Base-by-base conservation (phyloP, 352 stramenopile species). In the Globisporangium echinulatum region DNA sequence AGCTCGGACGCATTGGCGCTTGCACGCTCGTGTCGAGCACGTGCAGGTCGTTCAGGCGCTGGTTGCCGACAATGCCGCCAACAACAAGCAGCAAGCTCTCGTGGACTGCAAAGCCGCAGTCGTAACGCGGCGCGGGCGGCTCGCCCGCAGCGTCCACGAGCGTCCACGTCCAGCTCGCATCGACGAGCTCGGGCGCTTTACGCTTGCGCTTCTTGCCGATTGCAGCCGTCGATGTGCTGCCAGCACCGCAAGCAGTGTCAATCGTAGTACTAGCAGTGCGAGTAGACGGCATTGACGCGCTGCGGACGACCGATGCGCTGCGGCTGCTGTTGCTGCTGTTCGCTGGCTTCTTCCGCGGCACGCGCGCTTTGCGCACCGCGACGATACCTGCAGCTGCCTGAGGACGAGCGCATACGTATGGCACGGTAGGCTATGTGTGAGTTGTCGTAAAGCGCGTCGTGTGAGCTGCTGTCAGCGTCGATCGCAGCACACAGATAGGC, bases 61-160 rank as follows among this genome's bases (percentile, higher is more conserved):
- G 59, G 50, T 84, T 82, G 63, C 68, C 77, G 14, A 84, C 77
- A 43, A 86, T 82, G 9, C 77, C 77, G 44, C 77, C 77, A 36
- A 86, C 77, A n/a, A 86, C 74, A 59, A 86, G 72, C 51, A 86
- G 64, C 33, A 58, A 58, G 38, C 56, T 69, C 14, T 56, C 66
- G 56, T 75, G 74, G 17, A 81, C 67, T 5, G 77, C 59, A 36
- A 82, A 64, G n/a, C 77, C 77, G 43, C 66, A 84, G 61, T 86
- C 77, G 49, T 86, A 86, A 13, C 77, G 77, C 52, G 72, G 60
- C 9, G 71, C 64, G 1, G 76, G 77, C 5, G 62, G 51, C 15
- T 60, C 50, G 25, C 74, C 74, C 13, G 67, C 47, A 17, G 54
- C 61, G 49, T 65, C 56, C 33, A 86, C 55, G 5, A 57, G 64